These are phyloP conservation scores for Pogostemon cablin DNA, from an alignment of 257 asterid genomes.

Conservation along the genomic window DNA sequence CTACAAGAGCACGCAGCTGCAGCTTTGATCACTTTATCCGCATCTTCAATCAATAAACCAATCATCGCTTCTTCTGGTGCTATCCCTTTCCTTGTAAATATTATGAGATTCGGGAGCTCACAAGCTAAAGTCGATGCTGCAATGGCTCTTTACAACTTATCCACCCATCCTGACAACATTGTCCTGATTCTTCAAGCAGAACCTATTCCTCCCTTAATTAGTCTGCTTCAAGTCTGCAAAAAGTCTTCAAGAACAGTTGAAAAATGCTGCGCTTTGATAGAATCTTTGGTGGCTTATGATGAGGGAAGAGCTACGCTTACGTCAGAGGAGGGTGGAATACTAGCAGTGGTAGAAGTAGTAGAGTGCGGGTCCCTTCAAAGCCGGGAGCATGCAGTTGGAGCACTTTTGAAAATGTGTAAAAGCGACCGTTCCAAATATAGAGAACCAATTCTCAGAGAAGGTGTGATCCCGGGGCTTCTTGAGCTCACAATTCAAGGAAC, in stretches of 20 bases:
- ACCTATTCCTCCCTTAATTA: conserved; percentile 64
- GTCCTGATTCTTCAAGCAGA: conserved; percentile 52
- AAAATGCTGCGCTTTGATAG: conserved; percentile 65
- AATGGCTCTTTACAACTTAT: conserved; percentile 80
- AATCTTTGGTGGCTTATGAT: conserved; percentile 63
- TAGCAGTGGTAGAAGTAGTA: conserved; percentile 81
- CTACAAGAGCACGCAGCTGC: conserved; percentile 79
- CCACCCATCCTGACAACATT: conserved; percentile 59
- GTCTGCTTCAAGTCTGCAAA: conserved; percentile 58
- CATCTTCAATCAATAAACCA: conserved; percentile 76
- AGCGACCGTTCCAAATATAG: conserved; percentile 67
- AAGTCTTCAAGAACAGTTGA: conserved; percentile 67
- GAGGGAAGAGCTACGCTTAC: conserved; percentile 62
- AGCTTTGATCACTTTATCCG: conserved; percentile 79
- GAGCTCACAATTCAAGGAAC: conserved; percentile 87
- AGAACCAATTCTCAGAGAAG: conserved; percentile 77
- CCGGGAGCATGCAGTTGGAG: conserved; percentile 85
- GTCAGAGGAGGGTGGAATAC: conserved; percentile 78
- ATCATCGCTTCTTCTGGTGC: conserved; percentile 71
- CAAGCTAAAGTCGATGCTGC: conserved; percentile 77
- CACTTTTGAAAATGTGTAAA: conserved; percentile 71
- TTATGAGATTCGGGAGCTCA: conserved; percentile 47
- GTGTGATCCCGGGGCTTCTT: conserved; percentile 85
- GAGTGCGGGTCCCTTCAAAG: conserved; percentile 72
- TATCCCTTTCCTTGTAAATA: conserved; percentile 70